phyloP scores from a whole-genome alignment of 768 basidiomycete genomes.

The Collybiopsis luxurians region DNA sequence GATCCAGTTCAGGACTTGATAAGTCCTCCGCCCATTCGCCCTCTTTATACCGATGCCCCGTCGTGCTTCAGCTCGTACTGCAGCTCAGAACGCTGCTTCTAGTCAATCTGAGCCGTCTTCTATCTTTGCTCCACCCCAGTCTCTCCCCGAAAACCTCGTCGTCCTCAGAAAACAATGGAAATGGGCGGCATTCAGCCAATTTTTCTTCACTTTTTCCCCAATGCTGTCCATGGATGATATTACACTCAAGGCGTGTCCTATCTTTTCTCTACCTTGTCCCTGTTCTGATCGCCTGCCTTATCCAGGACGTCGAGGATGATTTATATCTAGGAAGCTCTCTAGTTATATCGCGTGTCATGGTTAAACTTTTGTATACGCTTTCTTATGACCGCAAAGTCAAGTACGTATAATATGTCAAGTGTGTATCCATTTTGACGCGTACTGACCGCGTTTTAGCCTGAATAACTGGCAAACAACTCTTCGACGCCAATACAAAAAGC shows the following conservation, averaged over 20 bases:
- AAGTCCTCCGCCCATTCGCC: not conserved
- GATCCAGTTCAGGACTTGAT: not conserved
- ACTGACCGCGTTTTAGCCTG: constrained; percentile 37
- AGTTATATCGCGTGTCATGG: constrained; percentile 72
- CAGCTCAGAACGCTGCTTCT: too few relatives aligned
- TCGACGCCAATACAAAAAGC: constrained; percentile 73
- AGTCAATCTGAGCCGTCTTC: constrained; percentile 21
- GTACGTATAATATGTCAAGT: constrained; percentile 40
- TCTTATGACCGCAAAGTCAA: constrained; percentile 80
- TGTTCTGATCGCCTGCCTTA: constrained; percentile 7
- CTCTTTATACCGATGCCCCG: constrained; percentile 45
- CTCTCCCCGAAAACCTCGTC: constrained; percentile 39
- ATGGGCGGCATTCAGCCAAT: constrained; percentile 91
- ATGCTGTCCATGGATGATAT: constrained; percentile 73
- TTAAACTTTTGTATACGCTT: constrained; percentile 66
- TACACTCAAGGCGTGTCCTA: constrained; percentile 49
- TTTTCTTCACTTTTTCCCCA: constrained; percentile 80
- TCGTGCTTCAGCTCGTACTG: constrained; percentile 43
- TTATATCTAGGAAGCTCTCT: constrained; percentile 55
- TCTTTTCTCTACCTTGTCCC: constrained; percentile 11
- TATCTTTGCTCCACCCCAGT: constrained; percentile 22
- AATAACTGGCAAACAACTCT: constrained; percentile 80
- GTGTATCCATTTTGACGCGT: constrained; percentile 16
- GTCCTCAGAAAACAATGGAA: constrained; percentile 80
- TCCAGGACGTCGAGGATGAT: constrained; percentile 79